Evolutionary conservation across 208 protist genomes (phyloP).

Genomic region (Leishmania gerbilli): DNA sequence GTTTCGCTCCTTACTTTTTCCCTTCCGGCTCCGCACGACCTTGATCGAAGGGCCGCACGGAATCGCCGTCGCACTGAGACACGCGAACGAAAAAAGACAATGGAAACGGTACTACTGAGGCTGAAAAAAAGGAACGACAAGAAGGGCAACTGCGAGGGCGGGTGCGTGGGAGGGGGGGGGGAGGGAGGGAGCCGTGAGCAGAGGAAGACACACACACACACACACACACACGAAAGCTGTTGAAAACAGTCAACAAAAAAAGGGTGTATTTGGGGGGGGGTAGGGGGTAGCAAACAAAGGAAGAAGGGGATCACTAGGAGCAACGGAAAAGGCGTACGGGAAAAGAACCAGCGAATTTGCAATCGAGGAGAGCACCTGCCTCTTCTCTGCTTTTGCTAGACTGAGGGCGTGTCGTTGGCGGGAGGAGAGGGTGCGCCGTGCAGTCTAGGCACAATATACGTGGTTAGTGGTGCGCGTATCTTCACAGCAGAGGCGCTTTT

Average conservation of each 20-base stretch:
- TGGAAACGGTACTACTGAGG: neutral
- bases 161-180: too few species aligned
- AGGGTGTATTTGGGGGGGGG: neutral
- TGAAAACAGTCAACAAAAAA: neutral
- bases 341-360: neutral
- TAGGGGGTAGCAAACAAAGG: neutral
- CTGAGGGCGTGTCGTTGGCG: neutral
- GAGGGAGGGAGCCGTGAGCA: neutral
- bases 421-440: neutral
- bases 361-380: neutral
- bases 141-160: neutral
- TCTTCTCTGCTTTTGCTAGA: neutral
- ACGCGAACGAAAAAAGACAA: conserved; percentile 1
- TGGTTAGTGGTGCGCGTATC: neutral
- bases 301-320: neutral
- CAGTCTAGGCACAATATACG: conserved; percentile 3
- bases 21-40: neutral
- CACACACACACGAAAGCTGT: neutral
- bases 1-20: neutral
- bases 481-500: neutral
- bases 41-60: neutral
- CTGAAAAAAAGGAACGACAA: neutral
- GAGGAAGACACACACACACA: conserved; percentile 12
- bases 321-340: too few species aligned
- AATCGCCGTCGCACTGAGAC: neutral